A percentile compares a stretch with the other conserved stretches of the same genome.
Conservation (phyloP, 768 basidiomycete genomes). For the Xerocomus potaroensis region DNA sequence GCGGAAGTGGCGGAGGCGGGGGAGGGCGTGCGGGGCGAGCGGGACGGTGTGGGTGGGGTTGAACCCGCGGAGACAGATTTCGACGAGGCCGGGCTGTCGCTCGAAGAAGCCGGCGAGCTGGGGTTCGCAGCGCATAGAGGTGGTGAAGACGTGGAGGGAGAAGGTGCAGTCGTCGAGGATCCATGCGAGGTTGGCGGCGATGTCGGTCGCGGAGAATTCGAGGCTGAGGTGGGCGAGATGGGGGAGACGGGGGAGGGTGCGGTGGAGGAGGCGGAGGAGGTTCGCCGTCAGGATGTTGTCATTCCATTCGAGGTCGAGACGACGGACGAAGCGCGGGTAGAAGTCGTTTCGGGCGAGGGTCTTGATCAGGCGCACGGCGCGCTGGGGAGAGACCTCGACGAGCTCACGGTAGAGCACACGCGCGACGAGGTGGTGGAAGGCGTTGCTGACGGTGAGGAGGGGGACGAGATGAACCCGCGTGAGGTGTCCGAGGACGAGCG, state of each 20-base stretch:
- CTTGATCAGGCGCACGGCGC: conserved; percentile 36
- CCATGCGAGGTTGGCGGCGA: conserved; percentile 40
- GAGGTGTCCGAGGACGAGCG: conserved; percentile 28
- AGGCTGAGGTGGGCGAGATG: conserved; percentile 42
- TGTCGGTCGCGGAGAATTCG: conserved; percentile 41
- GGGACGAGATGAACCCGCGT: conserved; percentile 24
- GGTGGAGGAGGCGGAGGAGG: conserved; percentile 47
- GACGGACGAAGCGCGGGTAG: conserved; percentile 41
- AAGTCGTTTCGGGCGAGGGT: conserved; percentile 36
- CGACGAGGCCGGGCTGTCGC: conserved; percentile 42
- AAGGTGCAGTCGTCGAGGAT: conserved; percentile 44
- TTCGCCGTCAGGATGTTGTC: conserved; percentile 38
- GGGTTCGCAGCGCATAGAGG: conserved; percentile 51
- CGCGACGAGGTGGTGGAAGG: conserved; percentile 27
- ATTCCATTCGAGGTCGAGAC: conserved; percentile 43
- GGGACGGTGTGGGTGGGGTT: conserved; percentile 32
- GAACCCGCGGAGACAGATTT: conserved; percentile 55
- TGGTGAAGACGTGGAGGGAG: conserved; percentile 45
- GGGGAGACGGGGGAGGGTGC: conserved; percentile 37
- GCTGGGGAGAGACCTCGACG: conserved; percentile 26
- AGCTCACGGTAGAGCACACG: conserved; percentile 39
- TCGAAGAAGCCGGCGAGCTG: conserved; percentile 49
- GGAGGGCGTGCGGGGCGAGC: conserved; percentile 41
- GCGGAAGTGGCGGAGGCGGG: conserved; percentile 46
- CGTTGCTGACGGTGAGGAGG: conserved; percentile 21